phyloP scores from a whole-genome alignment of 1,139 yeast species.

The Casaregolazyma suthepensis region DNA sequence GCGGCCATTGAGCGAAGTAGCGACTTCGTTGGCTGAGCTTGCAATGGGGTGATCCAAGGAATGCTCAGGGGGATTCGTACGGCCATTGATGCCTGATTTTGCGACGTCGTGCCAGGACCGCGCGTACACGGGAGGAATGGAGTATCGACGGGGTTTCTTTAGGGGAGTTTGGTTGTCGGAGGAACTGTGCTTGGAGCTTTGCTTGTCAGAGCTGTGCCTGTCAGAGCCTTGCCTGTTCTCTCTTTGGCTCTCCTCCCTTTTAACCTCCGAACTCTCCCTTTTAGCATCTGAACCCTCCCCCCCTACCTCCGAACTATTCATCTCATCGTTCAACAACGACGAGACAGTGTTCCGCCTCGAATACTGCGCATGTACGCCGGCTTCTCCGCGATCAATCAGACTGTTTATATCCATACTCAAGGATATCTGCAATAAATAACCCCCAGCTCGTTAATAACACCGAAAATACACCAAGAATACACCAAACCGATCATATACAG shows the following conservation, averaged over 20 bases:
- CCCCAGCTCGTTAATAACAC: neutral
- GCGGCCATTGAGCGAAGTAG: constrained; percentile 55
- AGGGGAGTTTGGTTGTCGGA: neutral
- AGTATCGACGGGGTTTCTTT: constrained; percentile 7
- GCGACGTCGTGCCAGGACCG: neutral
- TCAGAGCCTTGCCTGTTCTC: too few species aligned
- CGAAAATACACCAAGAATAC: neutral
- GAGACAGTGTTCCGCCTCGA: constrained; percentile 27
- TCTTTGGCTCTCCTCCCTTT: neutral
- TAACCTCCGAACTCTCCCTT: neutral
- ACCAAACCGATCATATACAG: neutral
- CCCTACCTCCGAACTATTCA: neutral
- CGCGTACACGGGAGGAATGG: constrained; percentile 9
- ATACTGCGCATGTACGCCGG: constrained; percentile 9
- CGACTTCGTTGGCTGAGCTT: constrained; percentile 21
- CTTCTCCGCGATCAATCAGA: constrained; percentile 17
- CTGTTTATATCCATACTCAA: constrained; percentile 23
- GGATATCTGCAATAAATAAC: neutral
- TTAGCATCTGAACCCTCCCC: constrained; percentile 11
- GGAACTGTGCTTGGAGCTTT: neutral
- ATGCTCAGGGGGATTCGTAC: neutral
- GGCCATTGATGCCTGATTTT: neutral
- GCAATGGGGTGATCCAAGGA: constrained; percentile 1
- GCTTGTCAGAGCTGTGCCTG: neutral
- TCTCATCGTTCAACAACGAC: constrained; percentile 25